Percentiles rank a stretch among this genome's conserved stretches.
Conservation (phyloP, 2,329 filamentous ascomycete species). For the Lachnellula arida region DNA sequence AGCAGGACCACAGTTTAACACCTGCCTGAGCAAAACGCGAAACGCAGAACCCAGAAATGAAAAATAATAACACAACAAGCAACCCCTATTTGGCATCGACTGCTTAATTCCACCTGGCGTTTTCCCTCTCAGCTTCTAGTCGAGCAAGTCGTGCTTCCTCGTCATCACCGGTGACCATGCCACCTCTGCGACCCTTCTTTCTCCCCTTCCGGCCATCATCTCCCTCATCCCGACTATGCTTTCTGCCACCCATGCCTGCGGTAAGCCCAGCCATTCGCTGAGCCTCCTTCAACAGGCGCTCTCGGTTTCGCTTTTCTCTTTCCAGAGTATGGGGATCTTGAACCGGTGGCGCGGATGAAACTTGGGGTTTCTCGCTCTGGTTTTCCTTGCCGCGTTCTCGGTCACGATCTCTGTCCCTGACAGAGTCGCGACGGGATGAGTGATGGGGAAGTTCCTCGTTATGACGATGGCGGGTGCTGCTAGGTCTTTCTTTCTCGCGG, state of each 20-base stretch:
- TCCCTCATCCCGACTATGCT: constrained; percentile 44
- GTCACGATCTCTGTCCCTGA: constrained; percentile 37
- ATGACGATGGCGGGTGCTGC: constrained; percentile 10
- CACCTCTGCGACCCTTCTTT: constrained; percentile 36
- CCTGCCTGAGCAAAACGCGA: too few relatives aligned
- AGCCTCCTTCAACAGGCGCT: constrained; percentile 63
- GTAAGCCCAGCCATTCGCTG: constrained; percentile 57
- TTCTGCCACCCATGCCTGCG: constrained; percentile 36
- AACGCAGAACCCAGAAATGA: not conserved
- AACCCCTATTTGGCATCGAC: not conserved
- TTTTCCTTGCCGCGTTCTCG: constrained; percentile 36
- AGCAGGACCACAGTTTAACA: too few relatives aligned
- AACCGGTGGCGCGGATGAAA: constrained; percentile 8
- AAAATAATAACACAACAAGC: not conserved
- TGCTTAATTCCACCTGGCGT: constrained; percentile 31
- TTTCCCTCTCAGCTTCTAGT: constrained; percentile 57
- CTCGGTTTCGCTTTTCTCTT: constrained; percentile 61
- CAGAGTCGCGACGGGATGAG: constrained; percentile 41
- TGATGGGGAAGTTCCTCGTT: constrained; percentile 23
- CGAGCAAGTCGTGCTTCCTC: constrained; percentile 35
- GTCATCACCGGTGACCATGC: constrained; percentile 21
- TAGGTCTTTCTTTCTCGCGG: constrained; percentile 33
- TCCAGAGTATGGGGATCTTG: constrained; percentile 55
- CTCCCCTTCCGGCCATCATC: constrained; percentile 41
- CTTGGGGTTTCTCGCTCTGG: constrained; percentile 4